phyloP scores from a whole-genome alignment of 2,329 filamentous ascomycete genomes.

The Penicillium verrucosum region DNA sequence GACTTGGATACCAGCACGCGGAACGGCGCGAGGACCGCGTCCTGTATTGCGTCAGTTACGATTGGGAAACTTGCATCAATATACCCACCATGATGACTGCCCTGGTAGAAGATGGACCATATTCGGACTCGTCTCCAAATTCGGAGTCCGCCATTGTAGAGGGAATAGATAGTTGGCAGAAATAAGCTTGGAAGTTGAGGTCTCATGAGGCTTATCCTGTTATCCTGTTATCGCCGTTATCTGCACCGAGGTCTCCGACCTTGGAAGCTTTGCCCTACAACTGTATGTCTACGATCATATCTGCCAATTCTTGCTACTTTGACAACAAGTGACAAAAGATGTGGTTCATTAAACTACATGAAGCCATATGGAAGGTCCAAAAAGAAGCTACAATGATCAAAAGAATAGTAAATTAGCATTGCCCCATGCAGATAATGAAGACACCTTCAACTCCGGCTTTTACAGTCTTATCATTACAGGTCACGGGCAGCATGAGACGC shows the following conservation, averaged over 20 bases:
- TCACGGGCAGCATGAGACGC: slow-evolving; percentile 23
- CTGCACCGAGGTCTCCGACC: neutral
- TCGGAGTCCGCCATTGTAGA: slow-evolving; percentile 23
- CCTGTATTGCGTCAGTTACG: slow-evolving; percentile 41
- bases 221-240: neutral
- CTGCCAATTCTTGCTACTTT: neutral
- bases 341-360: neutral
- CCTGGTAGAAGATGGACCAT: slow-evolving; percentile 15
- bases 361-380: neutral
- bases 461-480: slow-evolving; percentile 41
- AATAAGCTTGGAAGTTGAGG: neutral
- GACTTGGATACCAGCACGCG: slow-evolving; percentile 57
- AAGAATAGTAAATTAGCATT: slow-evolving; percentile 20
- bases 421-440: slow-evolving; percentile 17
- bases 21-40: slow-evolving; percentile 53
- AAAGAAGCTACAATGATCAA: slow-evolving; percentile 2
- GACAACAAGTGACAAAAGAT: neutral
- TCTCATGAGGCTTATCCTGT: neutral
- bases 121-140: slow-evolving; percentile 21
- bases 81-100: slow-evolving; percentile 13
- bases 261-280: neutral
- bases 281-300: neutral
- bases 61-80: neutral
- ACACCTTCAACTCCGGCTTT: slow-evolving; percentile 30
- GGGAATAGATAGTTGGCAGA: slow-evolving; percentile 1